Percentiles rank a stretch among this genome's conserved stretches.
Conservation (phyloP, 1,139 yeast species). For the Lodderomyces elongisporus region DNA sequence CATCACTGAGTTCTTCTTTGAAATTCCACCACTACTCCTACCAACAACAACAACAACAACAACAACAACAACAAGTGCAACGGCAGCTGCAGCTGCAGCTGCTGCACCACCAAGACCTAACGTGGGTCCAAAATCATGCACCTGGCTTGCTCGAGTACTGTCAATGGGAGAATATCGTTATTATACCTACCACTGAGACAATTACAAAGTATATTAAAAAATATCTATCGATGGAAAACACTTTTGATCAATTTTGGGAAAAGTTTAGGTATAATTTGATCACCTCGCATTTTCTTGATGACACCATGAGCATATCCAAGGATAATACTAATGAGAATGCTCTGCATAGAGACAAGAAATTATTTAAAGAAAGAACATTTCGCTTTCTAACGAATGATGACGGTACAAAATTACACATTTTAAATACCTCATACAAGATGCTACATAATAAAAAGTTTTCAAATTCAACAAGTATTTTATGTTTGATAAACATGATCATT, state of each 20-base stretch:
- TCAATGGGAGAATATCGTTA: constrained; percentile 6
- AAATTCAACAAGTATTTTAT: constrained; percentile 14
- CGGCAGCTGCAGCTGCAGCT: constrained; percentile 1
- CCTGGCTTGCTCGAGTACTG: constrained; percentile 6
- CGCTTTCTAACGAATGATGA: constrained; percentile 7
- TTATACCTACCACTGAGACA: constrained; percentile 18
- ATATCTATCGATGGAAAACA: constrained; percentile 21
- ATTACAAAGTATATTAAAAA: constrained; percentile 25
- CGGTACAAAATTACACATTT: constrained; percentile 18
- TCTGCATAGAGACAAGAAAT: too few species aligned
- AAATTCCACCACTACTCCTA: not conserved
- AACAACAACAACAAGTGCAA: not conserved
- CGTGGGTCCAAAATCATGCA: constrained; percentile 1
- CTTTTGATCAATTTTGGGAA: constrained; percentile 32
- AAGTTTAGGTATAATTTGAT: constrained; percentile 39
- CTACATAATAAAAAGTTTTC: constrained; percentile 8
- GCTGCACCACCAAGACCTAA: constrained; percentile 3
- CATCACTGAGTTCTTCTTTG: not conserved
- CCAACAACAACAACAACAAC: constrained; percentile 1
- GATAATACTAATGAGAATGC: constrained; percentile 32
- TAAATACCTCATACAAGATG: constrained; percentile 11
- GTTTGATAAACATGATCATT: constrained; percentile 21
- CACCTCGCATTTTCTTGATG: constrained; percentile 38
- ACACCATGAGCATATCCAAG: constrained; percentile 40
- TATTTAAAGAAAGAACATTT: constrained; percentile 5